Evolutionary conservation across 768 basidiomycete species (phyloP).

Genomic region (Arthromyces matolae): DNA sequence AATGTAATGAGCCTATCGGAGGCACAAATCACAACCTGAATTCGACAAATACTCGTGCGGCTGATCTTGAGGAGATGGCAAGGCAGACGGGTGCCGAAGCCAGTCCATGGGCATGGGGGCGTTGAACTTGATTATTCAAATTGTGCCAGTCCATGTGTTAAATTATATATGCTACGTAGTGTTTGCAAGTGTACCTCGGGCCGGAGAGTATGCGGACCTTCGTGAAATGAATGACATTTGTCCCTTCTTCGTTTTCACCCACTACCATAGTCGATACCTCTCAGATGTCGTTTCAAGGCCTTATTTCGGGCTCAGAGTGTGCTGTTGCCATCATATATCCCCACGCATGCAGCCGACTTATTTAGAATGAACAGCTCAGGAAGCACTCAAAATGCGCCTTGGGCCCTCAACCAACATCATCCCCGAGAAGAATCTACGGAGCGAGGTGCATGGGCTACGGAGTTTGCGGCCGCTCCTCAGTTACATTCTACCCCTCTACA

Average conservation of each 20-base stretch:
- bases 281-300: slow-evolving; percentile 69
- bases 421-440: slow-evolving; percentile 32
- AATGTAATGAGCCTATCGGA: slow-evolving; percentile 54
- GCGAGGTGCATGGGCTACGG: slow-evolving; percentile 50
- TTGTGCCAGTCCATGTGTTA: no score
- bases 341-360: slow-evolving; percentile 20
- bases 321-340: slow-evolving; percentile 39
- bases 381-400: slow-evolving; percentile 45
- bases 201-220: neutral
- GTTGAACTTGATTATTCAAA: neutral
- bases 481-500: slow-evolving; percentile 22
- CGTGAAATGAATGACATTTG: neutral
- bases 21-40: slow-evolving; percentile 41
- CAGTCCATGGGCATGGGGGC: slow-evolving; percentile 11
- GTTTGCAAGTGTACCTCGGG: no score
- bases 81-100: slow-evolving; percentile 3
- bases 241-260: neutral
- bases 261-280: no score
- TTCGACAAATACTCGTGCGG: slow-evolving; percentile 38
- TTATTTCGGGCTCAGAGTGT: slow-evolving; percentile 90
- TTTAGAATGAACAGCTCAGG: slow-evolving; percentile 19
- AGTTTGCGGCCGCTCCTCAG: slow-evolving; percentile 41
- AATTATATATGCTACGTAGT: no score
- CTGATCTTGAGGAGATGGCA: slow-evolving; percentile 46
- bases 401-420: slow-evolving; percentile 49